These are phyloP conservation scores for Fusarium redolens DNA, from an alignment of 2,329 filamentous ascomycete genomes.

Conservation along the genomic window DNA sequence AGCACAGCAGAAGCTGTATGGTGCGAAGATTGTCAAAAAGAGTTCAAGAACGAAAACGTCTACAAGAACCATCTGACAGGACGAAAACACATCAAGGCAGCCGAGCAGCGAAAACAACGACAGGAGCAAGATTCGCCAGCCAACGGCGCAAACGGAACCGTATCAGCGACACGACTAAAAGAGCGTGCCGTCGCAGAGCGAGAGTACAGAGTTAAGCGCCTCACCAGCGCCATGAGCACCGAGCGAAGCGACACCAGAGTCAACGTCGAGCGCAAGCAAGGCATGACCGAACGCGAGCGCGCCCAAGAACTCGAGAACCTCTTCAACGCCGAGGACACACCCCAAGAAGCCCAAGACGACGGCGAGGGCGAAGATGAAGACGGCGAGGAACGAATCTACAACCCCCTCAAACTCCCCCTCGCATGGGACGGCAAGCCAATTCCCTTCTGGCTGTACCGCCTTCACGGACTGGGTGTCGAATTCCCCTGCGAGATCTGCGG, in stretches of 20 bases:
- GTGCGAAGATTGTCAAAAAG: slow-evolving; percentile 93
- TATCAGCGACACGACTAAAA: slow-evolving; percentile 72
- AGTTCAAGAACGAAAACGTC: slow-evolving; percentile 95
- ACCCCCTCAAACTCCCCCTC: slow-evolving; percentile 93
- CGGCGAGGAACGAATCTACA: slow-evolving; percentile 91
- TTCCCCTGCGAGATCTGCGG: slow-evolving; percentile 97
- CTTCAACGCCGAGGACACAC: slow-evolving; percentile 61
- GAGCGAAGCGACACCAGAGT: slow-evolving; percentile 90
- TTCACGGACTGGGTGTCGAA: slow-evolving; percentile 94
- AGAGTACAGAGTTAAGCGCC: slow-evolving; percentile 83
- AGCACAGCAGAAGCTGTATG: slow-evolving; percentile 75
- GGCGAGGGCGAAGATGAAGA: slow-evolving; percentile 78
- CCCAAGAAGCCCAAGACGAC: slow-evolving; percentile 56
- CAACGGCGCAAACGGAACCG: slow-evolving; percentile 43
- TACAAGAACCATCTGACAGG: slow-evolving; percentile 90
- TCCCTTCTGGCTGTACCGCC: slow-evolving; percentile 97
- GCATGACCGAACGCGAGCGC: slow-evolving; percentile 96
- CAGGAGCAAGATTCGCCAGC: slow-evolving; percentile 54
- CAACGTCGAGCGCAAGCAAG: slow-evolving; percentile 95
- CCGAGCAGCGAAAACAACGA: slow-evolving; percentile 69
- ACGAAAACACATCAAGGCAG: slow-evolving; percentile 92
- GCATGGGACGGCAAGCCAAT: slow-evolving; percentile 99
- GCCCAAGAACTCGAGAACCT: slow-evolving; percentile 93
- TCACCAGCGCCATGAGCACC: slow-evolving; percentile 84
- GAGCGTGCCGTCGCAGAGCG: slow-evolving; percentile 91